Evolutionary conservation across 148 eudicot species (phyloP), one percentile per base, ranked within the genome.

Genomic region (Persicaria maculosa): DNA sequence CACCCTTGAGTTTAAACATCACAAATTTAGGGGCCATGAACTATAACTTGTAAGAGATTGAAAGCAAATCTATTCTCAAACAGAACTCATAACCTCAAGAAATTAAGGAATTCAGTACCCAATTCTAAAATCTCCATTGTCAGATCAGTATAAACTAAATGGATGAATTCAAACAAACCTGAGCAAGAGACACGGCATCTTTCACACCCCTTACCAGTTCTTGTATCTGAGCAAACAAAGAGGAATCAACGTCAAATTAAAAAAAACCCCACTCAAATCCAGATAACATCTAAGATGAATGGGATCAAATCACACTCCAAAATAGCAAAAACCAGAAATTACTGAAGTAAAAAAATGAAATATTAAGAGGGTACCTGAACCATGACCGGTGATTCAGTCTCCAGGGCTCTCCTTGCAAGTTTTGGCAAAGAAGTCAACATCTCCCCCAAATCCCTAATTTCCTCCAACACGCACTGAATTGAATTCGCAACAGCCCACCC

Each of bases 181-280:
- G 99, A 81, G 97, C 99, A 45, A 96, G 83, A 47, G 99, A 96
- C 72, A 88, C 79, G 53, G 89, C 90, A 88, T 86, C 97, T 81
- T 90, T 89, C 70, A 78, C 81, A 79, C 86, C 85, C 84, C 95
- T 77, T 76, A 80, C 79, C 84, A 92, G 72, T 75, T 89, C 86
- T 80, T 96, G 99, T 80, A 96, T 90, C 97, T 96, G 90, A 76
- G 6, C 7, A 81, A 83, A 83, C 71, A 77, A 45, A 31, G 72
- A 59, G 47, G 16, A 72, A 61, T 10, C 77, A 46, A 75, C 55
- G 44, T 10, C 65, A 22, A 47, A 71, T 71, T 71, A 7, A 47
- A 71, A 47, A 71, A 71, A 47, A 9, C n/a, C 9, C 31, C 50
- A 22, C 2, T 48, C 59, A 31, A 72, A 22, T 36, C 20, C 62